phyloP scores from a whole-genome alignment of 1,284 basidiomycete species.

The Sporisorium scitamineum region DNA sequence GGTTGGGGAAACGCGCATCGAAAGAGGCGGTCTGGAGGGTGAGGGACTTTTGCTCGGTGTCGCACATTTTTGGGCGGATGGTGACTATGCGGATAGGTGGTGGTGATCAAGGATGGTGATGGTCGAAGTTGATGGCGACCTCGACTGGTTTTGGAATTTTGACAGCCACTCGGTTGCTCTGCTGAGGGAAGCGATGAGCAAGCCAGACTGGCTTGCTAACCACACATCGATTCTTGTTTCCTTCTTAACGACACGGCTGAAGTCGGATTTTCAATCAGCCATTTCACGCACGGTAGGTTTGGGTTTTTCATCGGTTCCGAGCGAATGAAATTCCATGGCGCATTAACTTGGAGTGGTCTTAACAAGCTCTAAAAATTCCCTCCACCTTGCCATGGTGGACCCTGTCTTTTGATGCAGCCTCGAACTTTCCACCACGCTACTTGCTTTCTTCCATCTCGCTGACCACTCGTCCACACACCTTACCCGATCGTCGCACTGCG shows the following conservation, averaged over 20 bases:
- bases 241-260: conserved; percentile 21
- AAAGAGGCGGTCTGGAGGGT: conserved; percentile 67
- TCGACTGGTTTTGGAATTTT: conserved; percentile 16
- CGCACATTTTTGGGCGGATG: conserved; percentile 37
- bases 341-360: background rate
- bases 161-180: conserved; percentile 4
- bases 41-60: conserved; percentile 57
- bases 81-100: conserved; percentile 1
- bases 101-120: background rate
- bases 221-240: conserved; percentile 21
- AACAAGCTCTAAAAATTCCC: conserved; percentile 1
- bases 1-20: conserved; percentile 69
- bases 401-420: conserved; percentile 3
- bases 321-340: background rate
- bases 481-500: background rate
- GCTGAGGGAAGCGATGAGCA: background rate
- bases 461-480: background rate
- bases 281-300: conserved; percentile 25
- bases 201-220: conserved; percentile 5
- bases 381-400: conserved; percentile 15
- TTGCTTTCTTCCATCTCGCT: conserved; percentile 1
- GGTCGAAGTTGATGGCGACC: conserved; percentile 19
- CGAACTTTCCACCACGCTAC: conserved; percentile 12
- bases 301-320: conserved; percentile 24
- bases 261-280: conserved; percentile 27